Percentiles rank a stretch among this genome's conserved stretches.
Evolutionary conservation across 345 rosid genomes (phyloP).

Genomic region (Geranium rotundifolium): DNA sequence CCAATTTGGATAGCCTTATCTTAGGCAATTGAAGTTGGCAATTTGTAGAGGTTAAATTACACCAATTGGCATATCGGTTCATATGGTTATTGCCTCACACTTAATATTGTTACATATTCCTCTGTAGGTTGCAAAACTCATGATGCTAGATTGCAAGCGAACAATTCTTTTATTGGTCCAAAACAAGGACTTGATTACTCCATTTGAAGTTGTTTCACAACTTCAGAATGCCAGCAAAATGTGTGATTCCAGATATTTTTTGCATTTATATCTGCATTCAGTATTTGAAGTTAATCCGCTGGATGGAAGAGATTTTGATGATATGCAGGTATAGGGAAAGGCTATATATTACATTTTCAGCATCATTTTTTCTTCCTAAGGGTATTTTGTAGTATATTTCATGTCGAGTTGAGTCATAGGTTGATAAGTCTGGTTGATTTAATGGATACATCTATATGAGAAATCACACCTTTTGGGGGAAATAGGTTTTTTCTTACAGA

Average conservation of each 20-base stretch:
- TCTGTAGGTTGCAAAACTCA: constrained; percentile 75
- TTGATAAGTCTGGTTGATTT: background rate
- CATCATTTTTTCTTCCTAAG: constrained; percentile 3
- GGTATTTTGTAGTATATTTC: background rate
- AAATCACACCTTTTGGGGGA: too few relatives aligned
- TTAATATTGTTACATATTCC: constrained; percentile 6
- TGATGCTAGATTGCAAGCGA: constrained; percentile 81
- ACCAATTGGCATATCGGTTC: constrained; percentile 1
- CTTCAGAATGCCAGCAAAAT: constrained; percentile 43
- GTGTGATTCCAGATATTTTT: constrained; percentile 76
- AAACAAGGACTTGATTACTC: constrained; percentile 67
- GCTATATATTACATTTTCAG: constrained; percentile 6
- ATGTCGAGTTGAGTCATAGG: background rate
- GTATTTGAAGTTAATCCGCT: constrained; percentile 74
- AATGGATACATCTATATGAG: background rate
- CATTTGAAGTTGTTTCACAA: constrained; percentile 77
- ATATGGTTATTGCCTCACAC: constrained; percentile 1
- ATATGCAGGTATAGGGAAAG: constrained; percentile 67
- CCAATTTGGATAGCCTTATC: background rate
- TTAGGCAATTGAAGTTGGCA: background rate
- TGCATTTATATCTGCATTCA: constrained; percentile 73
- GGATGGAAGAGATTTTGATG: constrained; percentile 83
- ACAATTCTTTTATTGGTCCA: constrained; percentile 71
- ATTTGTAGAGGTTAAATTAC: background rate
- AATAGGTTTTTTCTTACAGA: too few relatives aligned